These are phyloP conservation scores for Penicillium nucicola DNA, from an alignment of 495 filamentous ascomycete genomes.

Conservation along the genomic window DNA sequence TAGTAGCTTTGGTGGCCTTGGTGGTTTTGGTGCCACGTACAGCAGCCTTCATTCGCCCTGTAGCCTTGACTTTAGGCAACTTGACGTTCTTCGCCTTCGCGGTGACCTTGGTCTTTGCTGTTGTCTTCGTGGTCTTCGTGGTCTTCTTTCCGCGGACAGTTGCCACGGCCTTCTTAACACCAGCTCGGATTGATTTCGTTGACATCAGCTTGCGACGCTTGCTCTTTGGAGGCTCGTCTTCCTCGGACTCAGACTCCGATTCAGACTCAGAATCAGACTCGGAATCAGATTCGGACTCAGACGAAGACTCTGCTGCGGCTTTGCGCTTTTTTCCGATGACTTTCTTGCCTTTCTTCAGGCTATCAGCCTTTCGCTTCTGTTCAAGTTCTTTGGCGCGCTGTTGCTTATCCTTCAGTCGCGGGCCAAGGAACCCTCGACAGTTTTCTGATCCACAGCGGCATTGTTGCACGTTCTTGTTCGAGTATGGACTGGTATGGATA, in stretches of 20 bases:
- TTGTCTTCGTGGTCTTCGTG: slow-evolving; percentile 21
- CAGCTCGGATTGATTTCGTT: slow-evolving; percentile 33
- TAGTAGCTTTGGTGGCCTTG: not conserved
- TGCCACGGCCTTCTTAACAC: slow-evolving; percentile 34
- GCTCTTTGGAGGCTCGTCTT: slow-evolving; percentile 19
- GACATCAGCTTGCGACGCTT: slow-evolving; percentile 38
- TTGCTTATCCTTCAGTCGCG: slow-evolving; percentile 58
- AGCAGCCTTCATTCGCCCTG: slow-evolving; percentile 22
- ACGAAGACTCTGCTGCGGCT: slow-evolving; percentile 11
- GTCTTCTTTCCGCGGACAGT: slow-evolving; percentile 18
- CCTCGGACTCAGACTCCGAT: not conserved
- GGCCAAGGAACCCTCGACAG: slow-evolving; percentile 76
- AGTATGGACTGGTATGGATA: slow-evolving; percentile 55
- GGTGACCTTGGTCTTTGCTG: slow-evolving; percentile 8
- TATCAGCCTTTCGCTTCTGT: slow-evolving; percentile 29
- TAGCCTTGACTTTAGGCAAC: slow-evolving; percentile 24
- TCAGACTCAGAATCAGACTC: slow-evolving; percentile 1
- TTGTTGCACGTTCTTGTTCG: slow-evolving; percentile 75
- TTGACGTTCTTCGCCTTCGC: slow-evolving; percentile 25
- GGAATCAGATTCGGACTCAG: too few relatives aligned
- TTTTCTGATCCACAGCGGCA: slow-evolving; percentile 75
- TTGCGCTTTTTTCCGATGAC: slow-evolving; percentile 32
- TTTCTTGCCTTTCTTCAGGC: slow-evolving; percentile 34
- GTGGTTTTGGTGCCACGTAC: slow-evolving; percentile 12
- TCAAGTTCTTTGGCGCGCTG: slow-evolving; percentile 38